Base-by-base conservation (phyloP, 2,329 filamentous ascomycete species). In the Microdochium paspali region DNA sequence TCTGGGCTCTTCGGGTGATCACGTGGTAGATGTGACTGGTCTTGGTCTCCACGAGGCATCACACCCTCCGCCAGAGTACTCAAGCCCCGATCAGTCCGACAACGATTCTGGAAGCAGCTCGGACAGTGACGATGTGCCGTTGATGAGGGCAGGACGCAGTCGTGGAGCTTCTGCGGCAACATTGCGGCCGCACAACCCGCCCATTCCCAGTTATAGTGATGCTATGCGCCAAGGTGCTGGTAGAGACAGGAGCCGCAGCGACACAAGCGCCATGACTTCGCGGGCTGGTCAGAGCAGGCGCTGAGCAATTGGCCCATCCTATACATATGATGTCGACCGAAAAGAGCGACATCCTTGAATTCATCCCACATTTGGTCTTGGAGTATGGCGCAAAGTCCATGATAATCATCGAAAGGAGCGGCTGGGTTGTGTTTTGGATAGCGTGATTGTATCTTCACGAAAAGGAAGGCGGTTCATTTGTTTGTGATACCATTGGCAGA, bases 201-300 rank as follows among this genome's bases (percentile, higher is more conserved):
- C 88, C 1, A 90, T 93, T 53, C 88, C 88, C 2, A 90, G 80
- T 57, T 94, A 94, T 61, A 87, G 82, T 62, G 87, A 87, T 50
- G 88, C 87, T 2, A 73, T 90, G 39, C 67, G 69, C 48, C 73
- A 79, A 54, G 75, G 75, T 44, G 70, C 70, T 26, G 68, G 69
- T 50, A 66, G 70, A 45, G 67, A 72, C 47, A 65, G 69, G 50
- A 72, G 70, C 54, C 65, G 66, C 45, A 73, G 69, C 51, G 61
- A 66, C 45, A 62, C 35, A 9, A 40, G 35, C 18, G 35, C 35
- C 6, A 40, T 40, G 35, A 18, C 35, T 5, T 18, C 35, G 3
- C 15, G 35, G 18, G 18, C 15, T 20, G 35, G 35, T 10, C 35
- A 40, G 3, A 40, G 18, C 12, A n/a, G 35, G 4, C 35, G 35